Evolutionary conservation across 108 stramenopile genomes (phyloP).

Genomic region (Aureococcus anophagefferens): DNA sequence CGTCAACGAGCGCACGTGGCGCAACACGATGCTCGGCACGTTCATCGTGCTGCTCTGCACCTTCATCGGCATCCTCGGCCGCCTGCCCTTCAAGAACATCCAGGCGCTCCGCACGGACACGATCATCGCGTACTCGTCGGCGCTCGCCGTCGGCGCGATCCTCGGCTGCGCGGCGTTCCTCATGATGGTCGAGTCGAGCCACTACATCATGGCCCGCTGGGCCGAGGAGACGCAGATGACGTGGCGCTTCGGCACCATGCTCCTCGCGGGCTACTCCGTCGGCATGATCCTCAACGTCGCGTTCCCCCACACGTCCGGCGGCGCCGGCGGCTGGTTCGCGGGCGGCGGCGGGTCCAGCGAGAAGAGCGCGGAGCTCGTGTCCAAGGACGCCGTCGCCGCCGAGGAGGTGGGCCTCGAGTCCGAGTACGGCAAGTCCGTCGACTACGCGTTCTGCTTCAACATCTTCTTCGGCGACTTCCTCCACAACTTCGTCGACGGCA

Average conservation of each 20-base stretch:
- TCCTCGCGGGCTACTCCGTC: conserved; percentile 58
- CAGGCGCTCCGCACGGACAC: conserved; percentile 14
- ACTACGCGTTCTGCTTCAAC: conserved; percentile 27
- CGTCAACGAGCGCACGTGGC: no score
- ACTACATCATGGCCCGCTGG: conserved; percentile 16
- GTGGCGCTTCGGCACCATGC: conserved; percentile 54
- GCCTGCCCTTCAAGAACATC: conserved; percentile 5
- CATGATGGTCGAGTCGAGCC: conserved; percentile 47
- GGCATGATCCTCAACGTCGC: conserved; percentile 44
- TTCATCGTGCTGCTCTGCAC: conserved; percentile 2
- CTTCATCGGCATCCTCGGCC: background rate
- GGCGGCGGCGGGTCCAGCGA: conserved; percentile 3
- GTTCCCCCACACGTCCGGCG: conserved; percentile 25
- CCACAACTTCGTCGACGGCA: conserved; percentile 73
- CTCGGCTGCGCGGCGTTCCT: conserved; percentile 57
- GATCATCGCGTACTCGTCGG: conserved; percentile 9
- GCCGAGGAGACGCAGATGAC: conserved; percentile 18
- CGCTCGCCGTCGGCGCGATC: conserved; percentile 55
- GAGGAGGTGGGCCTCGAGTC: conserved; percentile 1
- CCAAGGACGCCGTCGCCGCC: background rate
- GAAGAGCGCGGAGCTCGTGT: no score
- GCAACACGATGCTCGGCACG: background rate
- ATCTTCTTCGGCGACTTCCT: conserved; percentile 56
- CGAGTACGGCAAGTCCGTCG: conserved; percentile 10
- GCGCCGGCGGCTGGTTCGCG: no score